A percentile compares a stretch with the other conserved stretches of the same genome.
phyloP scores from a whole-genome alignment of 148 eudicot genomes.

The Cornus suecica region DNA sequence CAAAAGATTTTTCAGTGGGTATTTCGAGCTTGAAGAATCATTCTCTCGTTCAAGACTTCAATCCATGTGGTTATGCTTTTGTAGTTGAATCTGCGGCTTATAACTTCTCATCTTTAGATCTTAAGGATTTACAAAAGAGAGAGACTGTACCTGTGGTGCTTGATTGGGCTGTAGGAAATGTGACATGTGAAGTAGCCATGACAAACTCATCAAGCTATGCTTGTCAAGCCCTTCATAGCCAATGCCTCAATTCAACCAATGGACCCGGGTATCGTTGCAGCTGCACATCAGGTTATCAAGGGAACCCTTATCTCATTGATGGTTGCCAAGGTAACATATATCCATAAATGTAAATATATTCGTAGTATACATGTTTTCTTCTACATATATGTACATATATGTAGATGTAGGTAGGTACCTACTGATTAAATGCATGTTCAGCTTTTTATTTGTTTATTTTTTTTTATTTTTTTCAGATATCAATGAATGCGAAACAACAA shows the following conservation, averaged over 20 bases:
- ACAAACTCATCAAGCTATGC: constrained; percentile 3
- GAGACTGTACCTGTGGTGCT: constrained; percentile 19
- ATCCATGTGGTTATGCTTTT: constrained; percentile 31
- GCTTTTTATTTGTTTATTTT: background rate
- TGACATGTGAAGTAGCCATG: constrained; percentile 15
- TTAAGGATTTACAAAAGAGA: background rate
- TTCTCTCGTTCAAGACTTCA: background rate
- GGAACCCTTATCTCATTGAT: constrained; percentile 18
- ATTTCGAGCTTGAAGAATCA: background rate
- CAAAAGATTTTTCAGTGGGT: background rate
- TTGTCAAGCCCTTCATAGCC: constrained; percentile 5
- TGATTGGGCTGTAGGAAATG: constrained; percentile 32
- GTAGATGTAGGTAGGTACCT: too few relatives aligned
- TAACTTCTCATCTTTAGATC: constrained; percentile 12
- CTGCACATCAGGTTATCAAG: constrained; percentile 16
- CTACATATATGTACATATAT: too few relatives aligned
- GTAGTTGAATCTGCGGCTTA: constrained; percentile 16
- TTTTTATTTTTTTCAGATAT: background rate
- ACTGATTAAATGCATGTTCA: too few relatives aligned
- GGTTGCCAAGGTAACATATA: constrained; percentile 20
- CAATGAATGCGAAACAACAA: background rate
- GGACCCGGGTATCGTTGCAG: constrained; percentile 15
- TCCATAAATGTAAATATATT: too few relatives aligned
- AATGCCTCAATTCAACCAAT: constrained; percentile 3
- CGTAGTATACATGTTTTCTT: too few relatives aligned